Percentiles rank a stretch among this genome's conserved stretches.
phyloP scores from a whole-genome alignment of 176 grass and related monocot species.

The Avena eriantha region DNA sequence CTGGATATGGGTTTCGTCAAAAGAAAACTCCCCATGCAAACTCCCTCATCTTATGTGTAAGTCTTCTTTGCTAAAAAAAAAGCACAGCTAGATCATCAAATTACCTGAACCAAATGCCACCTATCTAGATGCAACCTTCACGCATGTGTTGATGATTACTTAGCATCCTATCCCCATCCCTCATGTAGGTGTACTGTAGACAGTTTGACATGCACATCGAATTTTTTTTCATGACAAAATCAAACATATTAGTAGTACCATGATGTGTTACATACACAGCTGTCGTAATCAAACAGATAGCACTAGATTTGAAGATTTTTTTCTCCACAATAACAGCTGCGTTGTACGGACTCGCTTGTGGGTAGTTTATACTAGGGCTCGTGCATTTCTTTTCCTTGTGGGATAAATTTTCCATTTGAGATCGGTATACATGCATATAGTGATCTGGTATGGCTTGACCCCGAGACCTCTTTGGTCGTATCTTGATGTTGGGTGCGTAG shows the following conservation, averaged over 20 bases:
- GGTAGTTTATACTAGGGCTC: no score
- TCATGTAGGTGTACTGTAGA: not conserved
- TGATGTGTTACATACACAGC: not conserved
- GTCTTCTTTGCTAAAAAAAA: no score
- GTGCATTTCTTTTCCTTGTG: no score
- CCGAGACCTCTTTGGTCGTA: constrained; percentile 2
- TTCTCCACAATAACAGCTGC: no score
- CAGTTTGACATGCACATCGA: not conserved
- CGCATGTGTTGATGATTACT: not conserved
- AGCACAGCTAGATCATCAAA: not conserved
- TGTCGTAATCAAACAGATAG: not conserved
- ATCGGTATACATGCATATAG: not conserved
- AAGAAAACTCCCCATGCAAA: no score
- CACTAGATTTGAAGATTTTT: not conserved
- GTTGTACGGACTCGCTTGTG: no score
- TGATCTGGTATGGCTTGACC: not conserved
- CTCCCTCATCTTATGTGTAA: not conserved
- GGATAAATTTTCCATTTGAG: not conserved
- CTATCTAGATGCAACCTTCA: not conserved
- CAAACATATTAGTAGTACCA: no score
- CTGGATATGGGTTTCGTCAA: no score
- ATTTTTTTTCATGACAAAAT: no score
- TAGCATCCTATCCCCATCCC: not conserved
- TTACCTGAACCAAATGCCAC: not conserved
- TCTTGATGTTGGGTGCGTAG: not conserved